These are phyloP conservation scores for Dothideomycetes sp. DNA, from an alignment of 2,329 filamentous ascomycete genomes.

Conservation along the genomic window DNA sequence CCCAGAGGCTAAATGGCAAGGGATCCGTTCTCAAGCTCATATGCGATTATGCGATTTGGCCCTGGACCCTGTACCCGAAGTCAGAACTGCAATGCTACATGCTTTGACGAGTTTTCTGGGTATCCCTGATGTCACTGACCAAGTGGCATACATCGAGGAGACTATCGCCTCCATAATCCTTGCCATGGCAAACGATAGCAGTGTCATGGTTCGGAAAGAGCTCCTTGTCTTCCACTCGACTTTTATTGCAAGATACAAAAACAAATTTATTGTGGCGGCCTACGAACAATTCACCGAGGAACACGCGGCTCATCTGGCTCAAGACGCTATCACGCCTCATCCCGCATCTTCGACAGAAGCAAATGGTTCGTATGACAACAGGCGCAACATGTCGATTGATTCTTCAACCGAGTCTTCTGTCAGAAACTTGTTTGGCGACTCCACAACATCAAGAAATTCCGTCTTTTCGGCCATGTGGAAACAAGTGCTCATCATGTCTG, in stretches of 20 bases:
- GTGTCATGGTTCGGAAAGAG: constrained; percentile 87
- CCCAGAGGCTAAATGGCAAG: constrained; percentile 88
- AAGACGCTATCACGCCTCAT: constrained; percentile 7
- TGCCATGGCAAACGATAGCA: constrained; percentile 88
- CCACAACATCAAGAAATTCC: constrained; percentile 60
- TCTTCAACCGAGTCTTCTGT: neutral
- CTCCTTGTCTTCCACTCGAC: constrained; percentile 87
- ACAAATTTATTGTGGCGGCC: constrained; percentile 82
- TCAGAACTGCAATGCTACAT: constrained; percentile 85
- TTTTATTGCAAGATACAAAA: constrained; percentile 82
- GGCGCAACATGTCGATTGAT: constrained; percentile 8
- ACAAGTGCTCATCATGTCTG: constrained; percentile 78
- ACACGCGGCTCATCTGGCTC: constrained; percentile 14
- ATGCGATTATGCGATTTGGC: constrained; percentile 70
- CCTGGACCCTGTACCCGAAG: constrained; percentile 82
- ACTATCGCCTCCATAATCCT: constrained; percentile 80
- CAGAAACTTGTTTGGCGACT: no score
- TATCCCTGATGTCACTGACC: constrained; percentile 83
- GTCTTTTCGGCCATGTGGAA: constrained; percentile 94
- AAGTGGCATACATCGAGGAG: constrained; percentile 85
- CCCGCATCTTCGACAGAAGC: constrained; percentile 12
- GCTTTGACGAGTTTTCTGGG: constrained; percentile 90
- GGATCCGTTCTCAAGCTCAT: constrained; percentile 81
- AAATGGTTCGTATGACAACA: constrained; percentile 14
- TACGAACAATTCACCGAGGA: constrained; percentile 87